Conservation (phyloP, 2,329 filamentous ascomycete genomes). For the Diplodia intermedia region DNA sequence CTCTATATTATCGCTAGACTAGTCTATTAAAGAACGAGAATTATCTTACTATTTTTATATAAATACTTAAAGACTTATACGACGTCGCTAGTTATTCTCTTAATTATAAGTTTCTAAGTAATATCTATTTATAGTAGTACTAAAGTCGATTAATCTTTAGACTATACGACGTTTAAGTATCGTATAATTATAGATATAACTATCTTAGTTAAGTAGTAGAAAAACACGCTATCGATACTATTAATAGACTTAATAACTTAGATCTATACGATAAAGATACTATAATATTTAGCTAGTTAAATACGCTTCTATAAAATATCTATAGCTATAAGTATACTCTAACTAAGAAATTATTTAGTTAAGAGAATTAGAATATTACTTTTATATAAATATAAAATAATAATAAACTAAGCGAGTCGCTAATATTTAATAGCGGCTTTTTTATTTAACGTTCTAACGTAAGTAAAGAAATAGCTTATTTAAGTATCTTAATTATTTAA, state of each 20-base stretch:
- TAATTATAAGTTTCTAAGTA: conserved; percentile 34
- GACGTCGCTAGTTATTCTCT: conserved; percentile 35
- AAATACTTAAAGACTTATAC: conserved; percentile 34
- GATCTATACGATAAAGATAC: background rate
- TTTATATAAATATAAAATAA: background rate
- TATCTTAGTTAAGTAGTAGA: background rate
- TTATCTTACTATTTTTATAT: conserved; percentile 35
- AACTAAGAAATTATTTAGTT: background rate
- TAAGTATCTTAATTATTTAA: background rate
- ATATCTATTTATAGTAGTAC: conserved; percentile 36
- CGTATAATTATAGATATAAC: background rate
- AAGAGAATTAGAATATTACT: background rate
- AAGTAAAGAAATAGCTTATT: background rate
- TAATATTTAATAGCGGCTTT: background rate
- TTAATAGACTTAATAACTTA: background rate
- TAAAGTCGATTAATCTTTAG: conserved; percentile 13
- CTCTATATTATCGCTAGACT: background rate
- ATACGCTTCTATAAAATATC: background rate
- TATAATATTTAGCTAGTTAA: background rate
- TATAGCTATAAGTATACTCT: background rate
- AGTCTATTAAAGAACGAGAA: conserved; percentile 27
- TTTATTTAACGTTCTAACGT: background rate
- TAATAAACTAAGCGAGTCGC: background rate
- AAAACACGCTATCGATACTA: background rate
- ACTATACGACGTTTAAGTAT: background rate